phyloP scores from a whole-genome alignment of 2,329 filamentous ascomycete genomes.

The Botrytis cinerea region DNA sequence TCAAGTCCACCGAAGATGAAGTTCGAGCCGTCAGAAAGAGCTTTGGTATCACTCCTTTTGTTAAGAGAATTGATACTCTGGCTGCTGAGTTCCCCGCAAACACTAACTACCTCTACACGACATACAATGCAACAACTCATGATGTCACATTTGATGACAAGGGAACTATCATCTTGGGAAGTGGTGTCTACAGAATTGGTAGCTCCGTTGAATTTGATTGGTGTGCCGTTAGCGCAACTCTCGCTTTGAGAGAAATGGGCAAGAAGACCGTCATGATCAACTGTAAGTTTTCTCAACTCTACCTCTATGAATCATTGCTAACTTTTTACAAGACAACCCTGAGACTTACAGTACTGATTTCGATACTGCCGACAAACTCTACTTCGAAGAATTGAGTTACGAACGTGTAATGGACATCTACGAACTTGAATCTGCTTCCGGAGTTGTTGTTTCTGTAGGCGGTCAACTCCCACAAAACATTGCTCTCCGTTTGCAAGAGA shows the following conservation, averaged over 20 bases:
- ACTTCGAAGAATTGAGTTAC: conserved; percentile 96
- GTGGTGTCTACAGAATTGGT: conserved; percentile 96
- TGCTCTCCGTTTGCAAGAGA: conserved; percentile 88
- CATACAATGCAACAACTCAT: conserved; percentile 93
- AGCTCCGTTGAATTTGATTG: conserved; percentile 98
- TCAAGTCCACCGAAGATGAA: conserved; percentile 84
- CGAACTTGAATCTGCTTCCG: conserved; percentile 80
- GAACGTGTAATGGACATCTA: conserved; percentile 99
- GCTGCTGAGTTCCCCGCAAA: conserved; percentile 76
- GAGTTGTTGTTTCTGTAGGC: conserved; percentile 93
- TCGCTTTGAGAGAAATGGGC: conserved; percentile 79
- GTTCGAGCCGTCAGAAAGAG: conserved; percentile 81
- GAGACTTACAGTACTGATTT: conserved; percentile 84
- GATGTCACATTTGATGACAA: conserved; percentile 94
- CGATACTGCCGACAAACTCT: conserved; percentile 86
- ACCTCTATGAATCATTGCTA: not conserved
- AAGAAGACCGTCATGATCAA: conserved; percentile 99
- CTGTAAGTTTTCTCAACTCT: conserved; percentile 23
- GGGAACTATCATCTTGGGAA: conserved; percentile 84
- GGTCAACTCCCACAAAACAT: conserved; percentile 98
- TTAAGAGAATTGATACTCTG: conserved; percentile 97
- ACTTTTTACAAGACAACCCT: conserved; percentile 27
- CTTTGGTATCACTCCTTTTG: conserved; percentile 90
- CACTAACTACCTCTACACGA: conserved; percentile 67
- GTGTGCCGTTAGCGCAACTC: conserved; percentile 90